A percentile compares a stretch with the other conserved stretches of the same genome.
Conservation (phyloP, 1,284 basidiomycete genomes). For the Sporisorium scitamineum region DNA sequence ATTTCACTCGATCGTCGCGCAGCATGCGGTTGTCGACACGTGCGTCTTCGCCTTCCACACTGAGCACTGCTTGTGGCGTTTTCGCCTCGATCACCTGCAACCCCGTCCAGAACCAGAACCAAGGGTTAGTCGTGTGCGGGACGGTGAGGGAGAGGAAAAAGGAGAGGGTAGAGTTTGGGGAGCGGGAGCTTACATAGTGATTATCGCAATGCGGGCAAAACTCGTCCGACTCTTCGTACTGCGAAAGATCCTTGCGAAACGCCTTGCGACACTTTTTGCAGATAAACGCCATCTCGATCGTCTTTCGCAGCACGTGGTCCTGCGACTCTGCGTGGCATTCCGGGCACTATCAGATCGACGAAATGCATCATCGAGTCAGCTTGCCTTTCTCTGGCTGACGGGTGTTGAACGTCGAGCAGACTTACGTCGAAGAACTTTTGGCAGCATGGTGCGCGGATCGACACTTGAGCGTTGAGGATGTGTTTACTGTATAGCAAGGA, state of each 20-base stretch:
- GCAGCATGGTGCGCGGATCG: constrained; percentile 67
- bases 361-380: background rate
- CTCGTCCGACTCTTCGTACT: constrained; percentile 95
- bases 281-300: constrained; percentile 89
- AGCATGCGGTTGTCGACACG: constrained; percentile 84
- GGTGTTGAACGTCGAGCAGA: background rate
- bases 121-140: no score
- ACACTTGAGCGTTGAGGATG: constrained; percentile 68
- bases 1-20: constrained; percentile 77
- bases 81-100: constrained; percentile 91
- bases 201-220: constrained; percentile 98
- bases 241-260: constrained; percentile 91
- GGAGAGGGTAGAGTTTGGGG: background rate
- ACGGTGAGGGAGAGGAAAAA: background rate
- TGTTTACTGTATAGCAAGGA: constrained; percentile 60
- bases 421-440: constrained; percentile 68
- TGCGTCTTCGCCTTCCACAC: constrained; percentile 90
- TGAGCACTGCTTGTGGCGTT: constrained; percentile 84
- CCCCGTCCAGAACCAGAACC: background rate
- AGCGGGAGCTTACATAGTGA: constrained; percentile 78
- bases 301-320: constrained; percentile 80
- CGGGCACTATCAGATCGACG: constrained; percentile 75
- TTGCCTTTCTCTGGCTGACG: background rate
- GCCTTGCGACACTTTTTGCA: constrained; percentile 99
- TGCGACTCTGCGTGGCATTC: constrained; percentile 88